Evolutionary conservation across 164 flowering plant genomes (phyloP).

Genomic region (Magnolia changhungtana): DNA sequence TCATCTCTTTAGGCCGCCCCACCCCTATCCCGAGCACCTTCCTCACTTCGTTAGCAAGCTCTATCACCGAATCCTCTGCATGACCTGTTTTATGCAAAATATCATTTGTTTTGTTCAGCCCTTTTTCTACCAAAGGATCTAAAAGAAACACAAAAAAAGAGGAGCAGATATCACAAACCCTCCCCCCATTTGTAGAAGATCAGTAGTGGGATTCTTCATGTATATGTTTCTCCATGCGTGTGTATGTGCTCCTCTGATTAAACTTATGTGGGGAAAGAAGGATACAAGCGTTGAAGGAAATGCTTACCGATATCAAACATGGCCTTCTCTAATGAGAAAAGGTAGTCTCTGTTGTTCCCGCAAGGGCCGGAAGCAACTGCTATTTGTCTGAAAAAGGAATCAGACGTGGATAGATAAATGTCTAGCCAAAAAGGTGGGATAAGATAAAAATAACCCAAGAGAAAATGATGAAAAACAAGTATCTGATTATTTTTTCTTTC

Average conservation of each 20-base stretch:
- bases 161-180: not conserved
- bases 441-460: not conserved
- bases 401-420: not conserved
- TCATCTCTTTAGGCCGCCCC: slow-evolving; percentile 33
- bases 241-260: no score
- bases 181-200: no score
- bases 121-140: not conserved
- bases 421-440: no score
- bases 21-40: slow-evolving; percentile 45
- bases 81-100: slow-evolving; percentile 47
- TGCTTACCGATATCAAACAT: slow-evolving; percentile 68
- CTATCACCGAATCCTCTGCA: slow-evolving; percentile 72
- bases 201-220: no score
- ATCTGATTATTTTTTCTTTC: not conserved
- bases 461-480: not conserved
- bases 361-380: slow-evolving; percentile 93
- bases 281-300: not conserved
- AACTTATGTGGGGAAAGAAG: no score
- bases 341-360: slow-evolving; percentile 91
- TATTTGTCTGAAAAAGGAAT: slow-evolving; percentile 62
- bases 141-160: not conserved
- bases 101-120: no score
- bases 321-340: slow-evolving; percentile 85
- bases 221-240: no score
- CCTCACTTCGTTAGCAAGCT: slow-evolving; percentile 91